These are phyloP conservation scores for Fonsecaea monophora DNA, from an alignment of 2,329 filamentous ascomycete genomes.

Conservation along the genomic window DNA sequence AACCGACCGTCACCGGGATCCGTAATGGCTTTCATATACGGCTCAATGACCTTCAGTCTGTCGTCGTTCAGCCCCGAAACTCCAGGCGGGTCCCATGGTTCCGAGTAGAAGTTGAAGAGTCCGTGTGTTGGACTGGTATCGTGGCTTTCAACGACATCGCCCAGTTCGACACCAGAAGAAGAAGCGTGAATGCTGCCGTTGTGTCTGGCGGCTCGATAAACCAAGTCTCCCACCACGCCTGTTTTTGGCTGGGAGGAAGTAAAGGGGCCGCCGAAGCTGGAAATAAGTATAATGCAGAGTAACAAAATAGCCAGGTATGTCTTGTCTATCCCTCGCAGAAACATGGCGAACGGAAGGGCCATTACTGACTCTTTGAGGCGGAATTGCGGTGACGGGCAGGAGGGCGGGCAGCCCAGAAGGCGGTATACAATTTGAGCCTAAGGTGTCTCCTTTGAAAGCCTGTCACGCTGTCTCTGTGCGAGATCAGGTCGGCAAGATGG, in stretches of 20 bases:
- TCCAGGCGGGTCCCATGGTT: slow-evolving; percentile 14
- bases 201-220: background rate
- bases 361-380: slow-evolving; percentile 1
- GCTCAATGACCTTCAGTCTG: slow-evolving; percentile 10
- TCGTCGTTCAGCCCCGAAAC: slow-evolving; percentile 6
- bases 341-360: slow-evolving; percentile 9
- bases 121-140: background rate
- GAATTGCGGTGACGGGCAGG: background rate
- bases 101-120: slow-evolving; percentile 17
- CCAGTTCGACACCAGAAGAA: background rate
- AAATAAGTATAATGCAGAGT: slow-evolving; percentile 9
- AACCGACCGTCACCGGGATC: slow-evolving; percentile 12
- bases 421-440: background rate
- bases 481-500: slow-evolving; percentile 1
- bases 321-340: slow-evolving; percentile 15
- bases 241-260: slow-evolving; percentile 10
- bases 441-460: background rate
- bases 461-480: background rate
- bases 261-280: slow-evolving; percentile 12
- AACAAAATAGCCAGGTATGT: slow-evolving; percentile 14
- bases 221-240: slow-evolving; percentile 5
- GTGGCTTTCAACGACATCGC: slow-evolving; percentile 7
- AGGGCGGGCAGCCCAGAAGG: background rate
- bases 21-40: slow-evolving; percentile 16
- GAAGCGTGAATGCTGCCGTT: background rate